Base-by-base conservation (phyloP, 192 early-diverging fungal genomes). In the Coemansia sp. region DNA sequence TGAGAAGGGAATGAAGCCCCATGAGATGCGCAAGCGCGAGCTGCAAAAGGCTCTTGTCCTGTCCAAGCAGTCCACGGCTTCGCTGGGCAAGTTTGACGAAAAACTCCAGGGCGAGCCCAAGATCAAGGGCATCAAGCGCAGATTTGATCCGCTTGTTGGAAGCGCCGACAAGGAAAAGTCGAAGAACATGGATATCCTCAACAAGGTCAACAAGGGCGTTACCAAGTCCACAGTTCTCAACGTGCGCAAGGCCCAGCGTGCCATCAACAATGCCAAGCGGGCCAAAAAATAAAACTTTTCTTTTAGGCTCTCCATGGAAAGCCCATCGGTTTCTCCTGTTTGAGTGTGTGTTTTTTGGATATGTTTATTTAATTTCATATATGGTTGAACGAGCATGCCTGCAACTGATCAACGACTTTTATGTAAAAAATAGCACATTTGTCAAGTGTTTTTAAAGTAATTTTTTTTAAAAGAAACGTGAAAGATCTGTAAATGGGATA, bases 51-150 rank as follows among this genome's bases (percentile, higher is more conserved):
- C 87, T 16, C 83, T 97, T 64, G 81, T 88, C 28, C 83, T 91
- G 69, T 86, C 90, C 52, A 94, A 94, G 73, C 84, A 72, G 20
- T 83, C 93, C 30, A 99, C 97, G 3, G 97, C 97, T 7, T 92
- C 89, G 63, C 67, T 93, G 73, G 97, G 97, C 68, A 90, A 90
- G 70, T 99, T 99, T 75, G 96, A 99, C 76, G 81, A 85, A 52
- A 80, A 83, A 38, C 79, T 96, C 20, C 74, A 89, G 67, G 90
- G 90, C 28, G 96, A 98, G 72, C 86, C 88, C 52, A 89, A 92
- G 76, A 72, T 91, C 72, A 98, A 94, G 85, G 90, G 89, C 49
- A 68, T 89, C 33, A 89, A 88, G 73, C 84, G 89, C 55, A 86
- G 90, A 85, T 90, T 88, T 63, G 85, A 84, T 34, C 79, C 89